phyloP scores from a whole-genome alignment of 371 early-diverging fungal species.

The Syncephalastrum monosporum region DNA sequence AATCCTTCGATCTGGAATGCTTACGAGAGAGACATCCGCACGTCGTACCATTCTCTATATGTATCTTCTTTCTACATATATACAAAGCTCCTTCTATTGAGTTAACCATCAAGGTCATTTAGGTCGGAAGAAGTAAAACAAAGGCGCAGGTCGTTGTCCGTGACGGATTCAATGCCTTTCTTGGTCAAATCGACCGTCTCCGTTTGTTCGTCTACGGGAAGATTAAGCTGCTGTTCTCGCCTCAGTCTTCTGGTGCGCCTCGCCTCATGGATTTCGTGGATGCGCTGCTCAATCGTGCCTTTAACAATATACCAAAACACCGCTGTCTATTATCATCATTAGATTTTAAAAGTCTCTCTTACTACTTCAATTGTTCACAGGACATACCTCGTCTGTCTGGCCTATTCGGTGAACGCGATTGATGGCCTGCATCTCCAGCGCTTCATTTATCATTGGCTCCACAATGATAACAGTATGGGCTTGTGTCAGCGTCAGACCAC shows the following conservation, averaged over 20 bases:
- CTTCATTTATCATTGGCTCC: constrained; percentile 52
- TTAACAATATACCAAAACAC: constrained; percentile 29
- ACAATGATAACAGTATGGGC: constrained; percentile 57
- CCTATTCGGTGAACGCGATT: constrained; percentile 96
- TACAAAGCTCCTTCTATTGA: no score
- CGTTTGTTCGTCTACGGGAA: not conserved
- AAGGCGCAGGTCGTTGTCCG: no score
- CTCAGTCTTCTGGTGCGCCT: constrained; percentile 12
- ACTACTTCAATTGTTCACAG: not conserved
- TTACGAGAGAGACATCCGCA: no score
- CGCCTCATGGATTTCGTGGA: constrained; percentile 33
- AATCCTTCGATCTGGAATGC: no score
- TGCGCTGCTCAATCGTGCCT: constrained; percentile 41
- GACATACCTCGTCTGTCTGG: constrained; percentile 86
- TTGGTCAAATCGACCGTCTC: not conserved
- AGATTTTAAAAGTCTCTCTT: constrained; percentile 29
- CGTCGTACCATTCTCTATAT: no score
- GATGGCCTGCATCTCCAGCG: constrained; percentile 59
- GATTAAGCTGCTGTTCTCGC: not conserved
- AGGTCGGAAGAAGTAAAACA: no score
- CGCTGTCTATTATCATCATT: constrained; percentile 14
- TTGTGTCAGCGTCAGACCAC: constrained; percentile 42
- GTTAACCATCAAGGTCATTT: no score
- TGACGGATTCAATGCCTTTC: no score
- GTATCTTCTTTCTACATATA: no score